Conservation (phyloP, 163 green algal genomes). For the Coccomyxa subellipsoidea region DNA sequence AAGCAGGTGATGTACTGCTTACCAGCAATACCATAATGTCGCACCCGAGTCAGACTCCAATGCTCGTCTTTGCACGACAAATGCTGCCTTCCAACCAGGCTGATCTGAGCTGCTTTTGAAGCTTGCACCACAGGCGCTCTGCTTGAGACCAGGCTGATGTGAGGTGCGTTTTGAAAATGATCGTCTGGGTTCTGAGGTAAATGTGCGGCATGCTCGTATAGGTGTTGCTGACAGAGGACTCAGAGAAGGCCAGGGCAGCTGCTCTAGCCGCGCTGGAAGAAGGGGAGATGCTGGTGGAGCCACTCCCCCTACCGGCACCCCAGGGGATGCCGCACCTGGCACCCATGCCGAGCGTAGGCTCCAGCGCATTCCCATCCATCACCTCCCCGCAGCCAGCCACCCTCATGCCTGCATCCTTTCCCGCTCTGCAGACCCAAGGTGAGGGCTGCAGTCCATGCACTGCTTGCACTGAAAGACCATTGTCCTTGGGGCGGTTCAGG, state of each 20-base stretch:
- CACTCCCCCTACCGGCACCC: not conserved
- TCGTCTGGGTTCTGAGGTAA: no score
- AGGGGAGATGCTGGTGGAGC: not conserved
- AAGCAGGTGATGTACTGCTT: slow-evolving; percentile 7
- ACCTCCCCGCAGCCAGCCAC: not conserved
- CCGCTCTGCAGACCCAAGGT: not conserved
- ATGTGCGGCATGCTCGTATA: not conserved
- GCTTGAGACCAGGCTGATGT: not conserved
- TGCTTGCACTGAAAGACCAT: no score
- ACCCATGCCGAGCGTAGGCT: not conserved
- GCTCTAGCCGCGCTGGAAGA: not conserved
- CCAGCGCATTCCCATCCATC: not conserved
- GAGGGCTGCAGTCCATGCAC: no score
- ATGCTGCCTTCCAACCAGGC: not conserved
- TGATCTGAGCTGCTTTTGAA: not conserved
- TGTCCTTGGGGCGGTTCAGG: no score
- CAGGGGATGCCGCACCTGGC: not conserved
- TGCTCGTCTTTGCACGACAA: not conserved
- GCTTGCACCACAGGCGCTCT: not conserved
- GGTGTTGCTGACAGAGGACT: not conserved
- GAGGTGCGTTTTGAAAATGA: no score
- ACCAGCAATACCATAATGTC: no score
- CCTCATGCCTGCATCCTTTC: not conserved
- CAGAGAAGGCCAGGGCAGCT: not conserved
- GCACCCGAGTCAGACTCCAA: no score